Conservation (phyloP, 164 flowering plant species). For the Umbellularia californica region DNA sequence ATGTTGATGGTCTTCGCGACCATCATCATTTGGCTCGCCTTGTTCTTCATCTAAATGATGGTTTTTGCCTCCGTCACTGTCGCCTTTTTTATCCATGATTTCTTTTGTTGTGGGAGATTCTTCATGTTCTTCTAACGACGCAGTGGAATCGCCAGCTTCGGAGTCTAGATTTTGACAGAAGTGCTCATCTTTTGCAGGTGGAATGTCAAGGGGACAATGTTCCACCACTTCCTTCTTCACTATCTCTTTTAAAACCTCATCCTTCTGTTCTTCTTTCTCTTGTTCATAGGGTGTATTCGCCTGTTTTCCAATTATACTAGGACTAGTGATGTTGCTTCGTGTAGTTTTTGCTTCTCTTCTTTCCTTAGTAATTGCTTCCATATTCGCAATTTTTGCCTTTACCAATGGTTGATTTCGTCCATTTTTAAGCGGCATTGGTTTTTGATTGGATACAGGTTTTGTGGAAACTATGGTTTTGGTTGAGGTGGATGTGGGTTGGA, state of each 20-base stretch:
- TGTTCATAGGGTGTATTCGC: not conserved
- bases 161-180: not conserved
- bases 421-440: slow-evolving; percentile 9
- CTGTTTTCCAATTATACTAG: not conserved
- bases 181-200: slow-evolving; percentile 1
- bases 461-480: slow-evolving; percentile 9
- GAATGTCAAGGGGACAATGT: slow-evolving; percentile 11
- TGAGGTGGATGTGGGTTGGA: slow-evolving; percentile 15
- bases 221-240: slow-evolving; percentile 5
- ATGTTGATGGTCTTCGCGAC: not conserved
- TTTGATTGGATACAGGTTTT: slow-evolving; percentile 18
- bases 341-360: slow-evolving; percentile 11
- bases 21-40: slow-evolving; percentile 9
- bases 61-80: not conserved
- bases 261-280: slow-evolving; percentile 16
- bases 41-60: not conserved
- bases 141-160: slow-evolving; percentile 6
- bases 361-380: not conserved
- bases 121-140: slow-evolving; percentile 6
- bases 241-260: slow-evolving; percentile 17
- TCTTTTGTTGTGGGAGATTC: slow-evolving; percentile 1
- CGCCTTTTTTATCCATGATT: not conserved
- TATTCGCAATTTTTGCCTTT: slow-evolving; percentile 15
- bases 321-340: not conserved
- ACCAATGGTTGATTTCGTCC: slow-evolving; percentile 14